A percentile compares a stretch with the other conserved stretches of the same genome.
Evolutionary conservation across 345 rosid genomes (phyloP).

Genomic region (Heritiera fomes): DNA sequence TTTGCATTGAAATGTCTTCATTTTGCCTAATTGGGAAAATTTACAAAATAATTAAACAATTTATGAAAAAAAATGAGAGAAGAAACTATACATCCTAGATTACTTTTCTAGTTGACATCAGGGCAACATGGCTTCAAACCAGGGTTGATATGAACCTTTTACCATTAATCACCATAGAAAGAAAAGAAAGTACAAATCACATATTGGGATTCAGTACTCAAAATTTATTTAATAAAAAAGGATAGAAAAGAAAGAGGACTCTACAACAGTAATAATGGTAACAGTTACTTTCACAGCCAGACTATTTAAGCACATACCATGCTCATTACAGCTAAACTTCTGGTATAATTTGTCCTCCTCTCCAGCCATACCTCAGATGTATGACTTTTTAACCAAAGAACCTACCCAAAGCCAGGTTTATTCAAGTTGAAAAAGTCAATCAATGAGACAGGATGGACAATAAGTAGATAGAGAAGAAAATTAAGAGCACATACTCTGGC

Average conservation of each 20-base stretch:
- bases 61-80: not conserved
- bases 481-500: slow-evolving; percentile 59
- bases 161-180: not conserved
- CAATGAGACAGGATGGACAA: slow-evolving; percentile 12
- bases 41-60: not conserved
- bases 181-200: not conserved
- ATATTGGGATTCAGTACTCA: not conserved
- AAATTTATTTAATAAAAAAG: not conserved
- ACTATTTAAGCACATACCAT: slow-evolving; percentile 62
- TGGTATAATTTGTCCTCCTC: slow-evolving; percentile 95
- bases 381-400: slow-evolving; percentile 98
- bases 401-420: slow-evolving; percentile 46
- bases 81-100: not conserved
- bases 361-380: slow-evolving; percentile 98
- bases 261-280: not conserved
- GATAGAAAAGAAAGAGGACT: not conserved
- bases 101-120: not conserved
- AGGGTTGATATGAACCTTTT: not conserved
- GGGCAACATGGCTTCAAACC: not conserved
- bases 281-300: not conserved
- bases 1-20: not conserved
- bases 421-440: slow-evolving; percentile 19
- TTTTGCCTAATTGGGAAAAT: not conserved
- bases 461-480: slow-evolving; percentile 15
- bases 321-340: slow-evolving; percentile 99